A percentile compares a stretch with the other conserved stretches of the same genome.
These are phyloP conservation scores for Haplosporangium sp. DNA, from an alignment of 371 early-diverging fungal species.

Conservation along the genomic window DNA sequence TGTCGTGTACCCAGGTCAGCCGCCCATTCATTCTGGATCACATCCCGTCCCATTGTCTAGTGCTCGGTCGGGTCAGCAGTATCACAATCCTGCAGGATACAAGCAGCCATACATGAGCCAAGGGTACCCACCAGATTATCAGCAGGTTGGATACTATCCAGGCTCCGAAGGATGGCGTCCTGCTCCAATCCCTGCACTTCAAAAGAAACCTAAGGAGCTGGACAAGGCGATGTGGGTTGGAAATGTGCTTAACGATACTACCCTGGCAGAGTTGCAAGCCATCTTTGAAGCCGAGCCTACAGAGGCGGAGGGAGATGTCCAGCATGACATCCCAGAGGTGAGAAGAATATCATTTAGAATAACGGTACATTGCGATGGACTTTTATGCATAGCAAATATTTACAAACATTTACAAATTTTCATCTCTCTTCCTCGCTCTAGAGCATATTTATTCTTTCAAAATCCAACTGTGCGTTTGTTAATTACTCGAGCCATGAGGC, in stretches of 20 bases:
- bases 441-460: conserved; percentile 59
- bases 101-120: conserved; percentile 23
- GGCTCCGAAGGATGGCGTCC: conserved; percentile 31
- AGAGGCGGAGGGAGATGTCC: conserved; percentile 40
- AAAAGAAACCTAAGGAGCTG: conserved; percentile 59
- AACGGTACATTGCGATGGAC: too few relatives aligned
- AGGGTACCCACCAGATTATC: conserved; percentile 23
- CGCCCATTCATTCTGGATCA: conserved; percentile 8
- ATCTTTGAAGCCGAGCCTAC: conserved; percentile 55
- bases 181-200: conserved; percentile 32
- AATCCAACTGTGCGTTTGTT: conserved; percentile 60
- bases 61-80: conserved; percentile 12
- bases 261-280: conserved; percentile 54
- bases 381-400: too few relatives aligned
- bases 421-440: conserved; percentile 9
- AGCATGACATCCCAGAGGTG: conserved; percentile 47
- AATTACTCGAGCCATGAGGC: conserved; percentile 60
- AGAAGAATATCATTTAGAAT: too few relatives aligned
- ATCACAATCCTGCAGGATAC: conserved; percentile 4
- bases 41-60: conserved; percentile 9
- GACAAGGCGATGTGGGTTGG: conserved; percentile 64
- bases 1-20: conserved; percentile 11
- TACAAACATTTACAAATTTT: too few relatives aligned
- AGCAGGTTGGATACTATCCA: conserved; percentile 22
- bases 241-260: conserved; percentile 57